Conservation (phyloP, 352 stramenopile genomes). For the Elongisporangium senticosum region DNA sequence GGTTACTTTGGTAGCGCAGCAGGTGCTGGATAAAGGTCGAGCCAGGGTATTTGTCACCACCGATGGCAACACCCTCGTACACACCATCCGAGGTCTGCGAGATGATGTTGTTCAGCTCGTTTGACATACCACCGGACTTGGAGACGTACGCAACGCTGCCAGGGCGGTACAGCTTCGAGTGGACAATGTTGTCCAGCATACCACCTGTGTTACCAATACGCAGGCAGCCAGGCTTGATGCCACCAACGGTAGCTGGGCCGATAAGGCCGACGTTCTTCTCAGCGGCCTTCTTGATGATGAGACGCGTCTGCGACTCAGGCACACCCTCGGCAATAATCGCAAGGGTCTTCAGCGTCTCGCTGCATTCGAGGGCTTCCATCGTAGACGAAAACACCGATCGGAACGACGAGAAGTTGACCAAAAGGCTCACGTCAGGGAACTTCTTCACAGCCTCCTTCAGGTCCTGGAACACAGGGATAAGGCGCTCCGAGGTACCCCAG, state of each 20-base stretch:
- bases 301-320: slow-evolving; percentile 91
- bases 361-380: slow-evolving; percentile 93
- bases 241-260: slow-evolving; percentile 94
- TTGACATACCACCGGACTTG: slow-evolving; percentile 96
- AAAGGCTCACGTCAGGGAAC: slow-evolving; percentile 90
- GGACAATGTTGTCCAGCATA: slow-evolving; percentile 98
- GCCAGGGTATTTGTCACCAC: slow-evolving; percentile 94
- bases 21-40: slow-evolving; percentile 97
- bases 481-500: slow-evolving; percentile 93
- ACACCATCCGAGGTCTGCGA: slow-evolving; percentile 94
- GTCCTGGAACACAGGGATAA: slow-evolving; percentile 91
- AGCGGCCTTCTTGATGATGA: slow-evolving; percentile 91
- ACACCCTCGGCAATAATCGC: slow-evolving; percentile 97
- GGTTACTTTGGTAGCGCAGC: slow-evolving; percentile 94
- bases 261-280: slow-evolving; percentile 93
- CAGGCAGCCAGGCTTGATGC: slow-evolving; percentile 96
- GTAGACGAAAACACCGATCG: slow-evolving; percentile 94
- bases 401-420: slow-evolving; percentile 98
- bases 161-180: slow-evolving; percentile 95
- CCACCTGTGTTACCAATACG: slow-evolving; percentile 97
- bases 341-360: slow-evolving; percentile 92
- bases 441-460: slow-evolving; percentile 90
- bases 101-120: slow-evolving; percentile 98
- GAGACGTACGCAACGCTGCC: slow-evolving; percentile 96
- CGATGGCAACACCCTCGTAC: slow-evolving; percentile 93